phyloP scores from a whole-genome alignment of 2,329 filamentous ascomycete species.

The Claviceps fusiformis region DNA sequence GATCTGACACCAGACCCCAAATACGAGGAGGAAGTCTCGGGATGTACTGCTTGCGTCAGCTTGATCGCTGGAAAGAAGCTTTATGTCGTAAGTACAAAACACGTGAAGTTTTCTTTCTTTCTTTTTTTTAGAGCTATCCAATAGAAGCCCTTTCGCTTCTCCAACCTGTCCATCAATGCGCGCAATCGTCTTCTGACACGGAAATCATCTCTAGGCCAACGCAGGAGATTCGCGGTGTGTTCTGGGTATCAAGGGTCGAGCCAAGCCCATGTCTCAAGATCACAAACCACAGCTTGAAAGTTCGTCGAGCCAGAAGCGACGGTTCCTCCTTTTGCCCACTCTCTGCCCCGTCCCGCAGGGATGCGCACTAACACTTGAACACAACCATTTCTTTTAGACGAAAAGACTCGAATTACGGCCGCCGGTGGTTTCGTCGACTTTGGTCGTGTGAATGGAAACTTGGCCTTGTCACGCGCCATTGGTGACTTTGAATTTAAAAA shows the following conservation, averaged over 20 bases:
- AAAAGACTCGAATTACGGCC: constrained; percentile 90
- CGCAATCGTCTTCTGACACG: constrained; percentile 8
- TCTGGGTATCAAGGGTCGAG: constrained; percentile 88
- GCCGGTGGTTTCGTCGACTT: constrained; percentile 98
- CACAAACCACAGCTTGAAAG: constrained; percentile 99
- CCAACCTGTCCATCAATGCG: not conserved
- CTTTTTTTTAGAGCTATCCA: not conserved
- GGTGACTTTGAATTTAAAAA: constrained; percentile 99
- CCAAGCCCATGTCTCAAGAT: constrained; percentile 96
- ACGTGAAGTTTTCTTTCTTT: not conserved
- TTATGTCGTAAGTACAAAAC: constrained; percentile 62
- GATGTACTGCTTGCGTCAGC: constrained; percentile 88
- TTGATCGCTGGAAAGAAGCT: constrained; percentile 85
- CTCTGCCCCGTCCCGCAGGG: not conserved
- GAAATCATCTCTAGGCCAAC: constrained; percentile 54
- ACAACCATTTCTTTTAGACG: constrained; percentile 39
- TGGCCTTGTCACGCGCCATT: constrained; percentile 91
- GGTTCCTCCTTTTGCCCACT: not conserved
- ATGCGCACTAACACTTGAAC: not conserved
- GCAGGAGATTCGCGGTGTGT: constrained; percentile 93
- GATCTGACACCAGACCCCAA: constrained; percentile 57
- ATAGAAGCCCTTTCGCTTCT: not conserved
- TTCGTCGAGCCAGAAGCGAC: constrained; percentile 25
- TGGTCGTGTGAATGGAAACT: constrained; percentile 93
- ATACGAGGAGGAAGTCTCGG: constrained; percentile 96